phyloP scores from a whole-genome alignment of 306 rosid species.

The Castanospermum australe region DNA sequence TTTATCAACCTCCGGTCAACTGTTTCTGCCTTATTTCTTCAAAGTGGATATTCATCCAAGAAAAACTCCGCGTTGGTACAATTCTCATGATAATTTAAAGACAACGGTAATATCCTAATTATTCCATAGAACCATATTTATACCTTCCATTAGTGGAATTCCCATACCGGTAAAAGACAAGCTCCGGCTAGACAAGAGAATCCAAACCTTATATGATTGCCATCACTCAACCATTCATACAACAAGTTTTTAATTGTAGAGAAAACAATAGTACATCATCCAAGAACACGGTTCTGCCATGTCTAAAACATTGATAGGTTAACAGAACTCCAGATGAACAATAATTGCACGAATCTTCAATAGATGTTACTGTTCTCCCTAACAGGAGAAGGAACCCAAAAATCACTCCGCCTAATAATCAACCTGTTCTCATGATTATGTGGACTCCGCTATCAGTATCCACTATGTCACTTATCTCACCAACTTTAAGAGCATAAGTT shows the following conservation, averaged over 20 bases:
- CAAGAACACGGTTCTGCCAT: slow-evolving; percentile 35
- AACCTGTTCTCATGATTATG: slow-evolving; percentile 80
- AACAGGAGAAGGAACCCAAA: slow-evolving; percentile 14
- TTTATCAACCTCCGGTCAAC: no score
- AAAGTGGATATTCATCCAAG: no score
- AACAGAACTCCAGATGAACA: slow-evolving; percentile 26
- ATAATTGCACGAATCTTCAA: slow-evolving; percentile 27
- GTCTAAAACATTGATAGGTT: slow-evolving; percentile 33
- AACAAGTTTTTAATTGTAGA: slow-evolving; percentile 18
- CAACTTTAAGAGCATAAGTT: slow-evolving; percentile 71
- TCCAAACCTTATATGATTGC: slow-evolving; percentile 20
- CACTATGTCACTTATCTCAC: slow-evolving; percentile 86
- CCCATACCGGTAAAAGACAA: neutral
- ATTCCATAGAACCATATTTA: neutral
- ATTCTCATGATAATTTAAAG: no score
- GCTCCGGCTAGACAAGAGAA: slow-evolving; percentile 2
- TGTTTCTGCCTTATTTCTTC: no score
- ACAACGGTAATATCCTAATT: no score
- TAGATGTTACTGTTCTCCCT: slow-evolving; percentile 17
- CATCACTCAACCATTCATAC: slow-evolving; percentile 7
- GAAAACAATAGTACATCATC: slow-evolving; percentile 32
- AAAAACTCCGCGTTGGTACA: no score
- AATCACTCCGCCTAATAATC: slow-evolving; percentile 25
- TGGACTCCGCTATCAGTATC: slow-evolving; percentile 97
- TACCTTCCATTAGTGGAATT: neutral